phyloP scores from a whole-genome alignment of 1,284 basidiomycete species.

The Boletus subluridellus region DNA sequence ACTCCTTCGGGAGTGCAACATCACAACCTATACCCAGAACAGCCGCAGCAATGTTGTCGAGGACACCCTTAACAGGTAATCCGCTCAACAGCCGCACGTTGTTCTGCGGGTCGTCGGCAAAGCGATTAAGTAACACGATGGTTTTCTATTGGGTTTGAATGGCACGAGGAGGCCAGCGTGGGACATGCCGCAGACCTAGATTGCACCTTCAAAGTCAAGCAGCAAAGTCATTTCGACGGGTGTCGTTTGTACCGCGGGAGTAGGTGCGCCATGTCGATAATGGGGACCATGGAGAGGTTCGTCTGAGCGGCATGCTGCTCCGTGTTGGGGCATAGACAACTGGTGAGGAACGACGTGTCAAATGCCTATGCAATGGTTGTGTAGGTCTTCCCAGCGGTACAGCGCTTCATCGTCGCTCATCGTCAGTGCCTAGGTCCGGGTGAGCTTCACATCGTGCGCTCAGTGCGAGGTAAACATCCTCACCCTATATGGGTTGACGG shows the following conservation, averaged over 20 bases:
- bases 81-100: conserved; percentile 84
- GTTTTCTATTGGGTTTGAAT: conserved; percentile 52
- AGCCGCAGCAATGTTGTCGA: conserved; percentile 60
- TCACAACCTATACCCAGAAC: conserved; percentile 39
- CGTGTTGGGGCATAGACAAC: conserved; percentile 65
- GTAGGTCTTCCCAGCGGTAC: conserved; percentile 81
- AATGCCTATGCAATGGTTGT: conserved; percentile 81
- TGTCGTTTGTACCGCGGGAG: conserved; percentile 58
- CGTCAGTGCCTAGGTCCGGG: conserved; percentile 52
- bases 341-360: conserved; percentile 73
- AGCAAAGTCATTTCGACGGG: conserved; percentile 60
- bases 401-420: conserved; percentile 73
- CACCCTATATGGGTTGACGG: conserved; percentile 78
- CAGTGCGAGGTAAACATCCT: not conserved
- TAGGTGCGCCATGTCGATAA: conserved; percentile 50
- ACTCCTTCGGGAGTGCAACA: no score
- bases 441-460: not conserved
- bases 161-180: conserved; percentile 42
- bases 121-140: conserved; percentile 54
- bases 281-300: conserved; percentile 41
- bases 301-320: conserved; percentile 47
- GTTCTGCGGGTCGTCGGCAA: conserved; percentile 64
- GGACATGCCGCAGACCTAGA: conserved; percentile 61
- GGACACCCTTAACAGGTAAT: conserved; percentile 55
- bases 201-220: conserved; percentile 76